These are phyloP conservation scores for Phytopythium ostracodes DNA, from an alignment of 352 stramenopile species.

Conservation along the genomic window DNA sequence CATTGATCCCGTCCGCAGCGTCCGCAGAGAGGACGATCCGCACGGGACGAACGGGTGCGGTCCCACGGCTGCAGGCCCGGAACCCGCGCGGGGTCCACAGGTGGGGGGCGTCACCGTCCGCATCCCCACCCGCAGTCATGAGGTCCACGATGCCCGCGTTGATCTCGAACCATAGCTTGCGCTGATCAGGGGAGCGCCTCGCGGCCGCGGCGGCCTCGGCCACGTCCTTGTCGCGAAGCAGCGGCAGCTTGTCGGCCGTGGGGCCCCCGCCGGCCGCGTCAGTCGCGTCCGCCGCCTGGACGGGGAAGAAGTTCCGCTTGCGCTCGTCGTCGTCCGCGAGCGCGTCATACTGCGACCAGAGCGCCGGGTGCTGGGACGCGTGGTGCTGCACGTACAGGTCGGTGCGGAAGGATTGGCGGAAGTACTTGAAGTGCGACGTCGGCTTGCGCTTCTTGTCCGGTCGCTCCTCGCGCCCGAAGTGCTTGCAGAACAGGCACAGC, in stretches of 20 bases:
- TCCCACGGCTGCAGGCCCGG: background rate
- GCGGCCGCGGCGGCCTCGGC: slow-evolving; percentile 8
- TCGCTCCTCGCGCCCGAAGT: slow-evolving; percentile 58
- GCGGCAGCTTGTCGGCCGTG: background rate
- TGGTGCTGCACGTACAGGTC: slow-evolving; percentile 75
- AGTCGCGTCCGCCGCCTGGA: too few relatives aligned
- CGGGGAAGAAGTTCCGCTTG: slow-evolving; percentile 60
- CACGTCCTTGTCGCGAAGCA: slow-evolving; percentile 15
- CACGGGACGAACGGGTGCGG: background rate
- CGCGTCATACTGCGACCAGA: slow-evolving; percentile 43
- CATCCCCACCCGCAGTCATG: background rate
- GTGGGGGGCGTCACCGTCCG: too few relatives aligned
- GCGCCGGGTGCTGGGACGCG: slow-evolving; percentile 40
- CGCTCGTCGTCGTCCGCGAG: slow-evolving; percentile 37
- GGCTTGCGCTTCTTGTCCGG: slow-evolving; percentile 41
- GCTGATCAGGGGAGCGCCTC: slow-evolving; percentile 14
- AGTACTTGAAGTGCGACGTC: slow-evolving; percentile 66
- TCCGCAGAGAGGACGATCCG: too few relatives aligned
- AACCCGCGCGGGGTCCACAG: background rate
- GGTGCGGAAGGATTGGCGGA: slow-evolving; percentile 55
- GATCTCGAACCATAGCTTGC: slow-evolving; percentile 21
- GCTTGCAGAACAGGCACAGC: slow-evolving; percentile 62
- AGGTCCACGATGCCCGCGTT: slow-evolving; percentile 22
- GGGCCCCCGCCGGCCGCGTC: too few relatives aligned
- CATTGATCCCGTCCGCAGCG: too few relatives aligned